Base-by-base conservation (phyloP, 1,284 basidiomycete genomes). In the Trichosporon inkin region DNA sequence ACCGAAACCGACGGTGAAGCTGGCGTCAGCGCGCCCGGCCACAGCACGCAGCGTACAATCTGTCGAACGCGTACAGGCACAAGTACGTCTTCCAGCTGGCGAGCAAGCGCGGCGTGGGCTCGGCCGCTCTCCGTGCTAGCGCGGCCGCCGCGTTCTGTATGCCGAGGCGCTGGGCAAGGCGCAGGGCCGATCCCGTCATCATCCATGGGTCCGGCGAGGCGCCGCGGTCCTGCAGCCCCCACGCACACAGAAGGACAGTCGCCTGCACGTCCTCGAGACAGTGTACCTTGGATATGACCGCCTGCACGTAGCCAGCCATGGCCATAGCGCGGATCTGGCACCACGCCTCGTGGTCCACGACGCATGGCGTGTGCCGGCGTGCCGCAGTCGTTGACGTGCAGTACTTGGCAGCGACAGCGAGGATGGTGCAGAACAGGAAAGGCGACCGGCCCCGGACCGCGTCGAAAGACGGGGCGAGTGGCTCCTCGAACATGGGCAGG, bases 141-240 rank as follows among this genome's bases (percentile, higher is more conserved):
- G 60, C 37, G 7, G 17, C 55, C 2, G 57, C 41, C 2, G 57
- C 62, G n/a, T 58, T 53, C 44, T 67, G 66, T 6, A 67, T 35
- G 6, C 64, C 64, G 16, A 67, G 55, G 2, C 66, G 36, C 17
- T 62, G 52, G 0, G 66, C 57, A 6, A 67, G 41, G 2, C 66
- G 56, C 39, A 64, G 66, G 1, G 62, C 66, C 3, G 64, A 60
- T 1, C 66, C 66, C 41, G 66, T 60, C 51, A 66, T 38, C 24
- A 67, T 39, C 66, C 66, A 67, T 5, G 66, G 66, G 53, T 67
- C 66, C 3, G 66, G 64, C 6, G 66, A 67, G 2, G 62, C 66
- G 14, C 66, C 66, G 14, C 66, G 52, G 52, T 67, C 66, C 11
- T 64, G 60, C 14, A 67, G 52, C 1, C 66, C 66, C 64, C 64